phyloP scores from a whole-genome alignment of 192 early-diverging fungal species.

The Coemansia sp. region DNA sequence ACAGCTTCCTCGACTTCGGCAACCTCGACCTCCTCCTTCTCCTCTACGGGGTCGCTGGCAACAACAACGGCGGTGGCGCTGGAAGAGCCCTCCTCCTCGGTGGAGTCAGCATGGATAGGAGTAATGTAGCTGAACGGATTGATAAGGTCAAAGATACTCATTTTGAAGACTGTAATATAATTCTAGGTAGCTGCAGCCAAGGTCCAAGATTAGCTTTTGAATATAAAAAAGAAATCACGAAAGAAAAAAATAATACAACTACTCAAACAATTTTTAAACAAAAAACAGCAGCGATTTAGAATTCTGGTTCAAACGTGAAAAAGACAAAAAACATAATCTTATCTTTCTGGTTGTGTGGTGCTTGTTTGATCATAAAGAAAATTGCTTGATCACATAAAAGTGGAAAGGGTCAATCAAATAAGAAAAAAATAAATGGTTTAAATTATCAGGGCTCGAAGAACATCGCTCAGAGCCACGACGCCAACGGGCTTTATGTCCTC shows the following conservation, averaged over 20 bases:
- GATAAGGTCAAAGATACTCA: conserved; percentile 53
- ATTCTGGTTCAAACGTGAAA: not conserved
- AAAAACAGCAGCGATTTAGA: not conserved
- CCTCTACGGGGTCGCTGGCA: conserved; percentile 39
- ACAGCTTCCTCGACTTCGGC: conserved; percentile 42
- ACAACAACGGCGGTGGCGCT: conserved; percentile 1
- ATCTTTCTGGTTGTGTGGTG: not conserved
- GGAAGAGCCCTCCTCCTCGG: conserved; percentile 8
- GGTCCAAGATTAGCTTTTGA: not conserved
- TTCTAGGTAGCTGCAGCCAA: not conserved
- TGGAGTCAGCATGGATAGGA: conserved; percentile 64
- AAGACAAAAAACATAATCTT: not conserved
- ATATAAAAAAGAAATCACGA: conserved; percentile 1
- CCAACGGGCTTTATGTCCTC: conserved; percentile 77
- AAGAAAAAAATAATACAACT: not conserved
- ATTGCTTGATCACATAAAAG: not conserved
- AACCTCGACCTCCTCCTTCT: conserved; percentile 44
- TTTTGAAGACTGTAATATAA: conserved; percentile 9
- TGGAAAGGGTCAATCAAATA: not conserved
- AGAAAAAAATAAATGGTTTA: conserved; percentile 12
- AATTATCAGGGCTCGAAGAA: conserved; percentile 60
- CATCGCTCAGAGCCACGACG: conserved; percentile 84
- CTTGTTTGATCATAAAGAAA: not conserved
- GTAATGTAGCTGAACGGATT: conserved; percentile 62
- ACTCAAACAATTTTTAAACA: not conserved